Base-by-base conservation (phyloP, 495 filamentous ascomycete genomes). In the Aspergillus leporis region DNA sequence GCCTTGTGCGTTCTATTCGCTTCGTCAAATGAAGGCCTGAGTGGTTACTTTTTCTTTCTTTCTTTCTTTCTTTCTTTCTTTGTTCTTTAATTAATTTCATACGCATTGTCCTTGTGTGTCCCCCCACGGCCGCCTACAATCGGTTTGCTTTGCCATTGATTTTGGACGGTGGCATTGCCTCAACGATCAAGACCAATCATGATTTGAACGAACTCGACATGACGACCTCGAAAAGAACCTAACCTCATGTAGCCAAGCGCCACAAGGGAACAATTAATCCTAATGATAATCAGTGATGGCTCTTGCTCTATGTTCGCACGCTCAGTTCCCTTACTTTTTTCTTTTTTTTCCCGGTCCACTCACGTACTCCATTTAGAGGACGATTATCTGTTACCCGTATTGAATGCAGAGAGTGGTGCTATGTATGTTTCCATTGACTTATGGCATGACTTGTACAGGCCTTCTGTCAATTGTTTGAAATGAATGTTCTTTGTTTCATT, bases 281-380 rank as follows among this genome's bases (percentile, higher is more conserved):
- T 78, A 76, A 74, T 76, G 66, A 65, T 74, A 72, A 78, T 72
- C 59, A 50, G 62, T 61, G 64, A 58, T 61, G 59, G 58, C 40
- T 41, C 38, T 48, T 53, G 41, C 28, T 49, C 41, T 58, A 25
- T 9, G 40, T 58, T 38, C 48, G 14, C 40, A 57, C 30, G 41
- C 16, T 47, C 38, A n/a, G n/a, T 23, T 19, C 16, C 22, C 54
- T 46, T 45, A 32, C 50, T 25, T 38, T 22, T 36, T 34, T 66
- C 16, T 40, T 55, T 22, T 22, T 0, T 5, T 58, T 53, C 36
- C 53, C 5, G 21, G 38, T 49, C 41, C 32, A 10, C 41, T 30
- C 25, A 43, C 45, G 8, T 23, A 8, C 10, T 36, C 13, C n/a
- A n/a, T n/a, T n/a, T 36, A 14, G 13, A 10, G 32, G 32, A 14